These are phyloP conservation scores for Pontederia crassipes DNA, from an alignment of 176 grass and related monocot species.

Conservation along the genomic window DNA sequence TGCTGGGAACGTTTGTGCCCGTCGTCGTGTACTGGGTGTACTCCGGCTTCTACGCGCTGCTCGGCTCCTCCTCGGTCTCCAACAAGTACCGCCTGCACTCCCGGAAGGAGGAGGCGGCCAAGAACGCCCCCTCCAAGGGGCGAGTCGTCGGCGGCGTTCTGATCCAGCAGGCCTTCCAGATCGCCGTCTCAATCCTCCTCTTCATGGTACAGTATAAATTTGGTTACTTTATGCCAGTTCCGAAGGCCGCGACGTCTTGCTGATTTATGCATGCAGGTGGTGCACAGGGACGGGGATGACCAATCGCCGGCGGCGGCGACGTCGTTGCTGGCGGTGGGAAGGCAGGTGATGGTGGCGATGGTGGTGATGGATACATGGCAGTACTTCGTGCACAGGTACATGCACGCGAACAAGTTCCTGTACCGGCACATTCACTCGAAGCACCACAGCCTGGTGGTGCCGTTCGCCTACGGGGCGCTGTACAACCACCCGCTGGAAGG, in stretches of 20 bases:
- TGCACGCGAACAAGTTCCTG: not conserved
- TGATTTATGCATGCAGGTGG: not conserved
- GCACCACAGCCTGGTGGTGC: constrained; percentile 6
- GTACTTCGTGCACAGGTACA: not conserved
- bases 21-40: not conserved
- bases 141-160: not conserved
- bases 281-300: not conserved
- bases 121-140: not conserved
- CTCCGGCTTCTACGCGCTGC: not conserved
- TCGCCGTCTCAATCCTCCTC: not conserved
- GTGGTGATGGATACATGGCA: not conserved
- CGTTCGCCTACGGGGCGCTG: not conserved
- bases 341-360: not conserved
- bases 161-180: not conserved
- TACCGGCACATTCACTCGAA: constrained; percentile 3
- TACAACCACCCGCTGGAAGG: constrained; percentile 5
- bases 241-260: not conserved
- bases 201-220: not conserved
- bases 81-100: constrained; percentile 5
- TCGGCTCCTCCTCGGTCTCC: not conserved
- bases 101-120: not conserved
- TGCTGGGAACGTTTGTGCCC: not conserved
- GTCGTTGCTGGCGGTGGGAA: not conserved
- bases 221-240: not conserved
- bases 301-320: too few relatives aligned